Base-by-base conservation (phyloP, 495 filamentous ascomycete species). In the Talaromyces thailandensis region DNA sequence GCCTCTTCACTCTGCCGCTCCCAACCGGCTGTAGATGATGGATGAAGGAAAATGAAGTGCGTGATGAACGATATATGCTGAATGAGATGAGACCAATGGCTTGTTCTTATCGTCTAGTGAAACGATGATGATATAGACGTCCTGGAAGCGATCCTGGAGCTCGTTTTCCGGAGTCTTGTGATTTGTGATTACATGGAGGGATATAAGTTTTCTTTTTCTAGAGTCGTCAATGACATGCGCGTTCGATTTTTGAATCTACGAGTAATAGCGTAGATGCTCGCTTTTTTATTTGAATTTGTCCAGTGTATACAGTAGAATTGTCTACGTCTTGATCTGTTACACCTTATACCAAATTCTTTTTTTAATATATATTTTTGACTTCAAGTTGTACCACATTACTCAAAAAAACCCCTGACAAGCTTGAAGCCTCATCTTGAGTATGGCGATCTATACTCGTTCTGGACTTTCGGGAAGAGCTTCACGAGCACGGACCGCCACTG, bases 11-110 rank as follows among this genome's bases (percentile, higher is more conserved):
- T 84, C 81, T 65, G 77, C 79, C 43, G 76, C 81, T 58, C 80
- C 84, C 65, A 92, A 88, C 81, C 87, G 91, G 77, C 80, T 92
- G 82, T 91, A 77, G 65, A 67, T 63, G 37, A 51, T 37, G 25
- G 51, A 28, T 50, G 43, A 52, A 32, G 52, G 24, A 31, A 57
- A 26, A 45, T 31, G 40, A 50, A 51, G 11, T 28, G 51, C 11
- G 51, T 16, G 12, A 55, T 26, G 12, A 55, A 55, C 51, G 26
- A 48, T 48, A 48, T 48, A 21, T 48, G 43, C n/a, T 21, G 43
- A 48, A 48, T 48, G 43, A 48, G 43, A 48, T 21, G 43, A 48
- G 43, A 48, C n/a, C n/a, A 48, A 48, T 48, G 43, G 21, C 4
- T 40, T 40, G 14, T 40, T 40, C 16, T 48, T 48, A 21, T 48